Percentiles rank a stretch among this genome's conserved stretches.
Conservation (phyloP, 2,329 filamentous ascomycete species). For the Fusarium subtropicale region DNA sequence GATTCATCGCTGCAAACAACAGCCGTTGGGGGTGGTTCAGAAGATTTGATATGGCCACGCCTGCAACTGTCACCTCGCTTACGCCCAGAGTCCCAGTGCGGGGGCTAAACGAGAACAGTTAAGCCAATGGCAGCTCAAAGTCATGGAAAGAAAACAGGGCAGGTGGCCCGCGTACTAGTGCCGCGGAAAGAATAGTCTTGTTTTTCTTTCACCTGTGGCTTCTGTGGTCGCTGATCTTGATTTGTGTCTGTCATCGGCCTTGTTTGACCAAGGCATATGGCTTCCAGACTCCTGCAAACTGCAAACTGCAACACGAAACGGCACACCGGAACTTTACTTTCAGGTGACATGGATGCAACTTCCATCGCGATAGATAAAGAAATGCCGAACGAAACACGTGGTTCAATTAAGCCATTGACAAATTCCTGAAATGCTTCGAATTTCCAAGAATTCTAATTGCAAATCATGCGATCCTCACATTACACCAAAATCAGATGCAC, state of each 20-base stretch:
- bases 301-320: not conserved
- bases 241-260: slow-evolving; percentile 52
- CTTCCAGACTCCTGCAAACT: slow-evolving; percentile 8
- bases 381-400: slow-evolving; percentile 25
- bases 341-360: slow-evolving; percentile 1
- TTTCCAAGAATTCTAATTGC: not conserved
- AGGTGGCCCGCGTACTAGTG: not conserved
- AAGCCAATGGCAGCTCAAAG: not conserved
- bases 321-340: not conserved
- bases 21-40: not conserved
- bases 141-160: slow-evolving; percentile 12
- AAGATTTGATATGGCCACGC: slow-evolving; percentile 3
- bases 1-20: not conserved
- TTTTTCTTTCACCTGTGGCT: slow-evolving; percentile 20
- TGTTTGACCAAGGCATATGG: slow-evolving; percentile 14
- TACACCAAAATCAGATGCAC: slow-evolving; percentile 18
- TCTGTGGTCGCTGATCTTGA: slow-evolving; percentile 47
- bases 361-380: not conserved
- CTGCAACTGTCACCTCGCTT: slow-evolving; percentile 15
- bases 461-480: slow-evolving; percentile 31
- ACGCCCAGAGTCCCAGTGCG: slow-evolving; percentile 20
- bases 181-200: not conserved
- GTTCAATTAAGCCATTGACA: not conserved
- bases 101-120: slow-evolving; percentile 15
- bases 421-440: not conserved